phyloP scores from a whole-genome alignment of 768 basidiomycete species.

The Lentinula sp. region DNA sequence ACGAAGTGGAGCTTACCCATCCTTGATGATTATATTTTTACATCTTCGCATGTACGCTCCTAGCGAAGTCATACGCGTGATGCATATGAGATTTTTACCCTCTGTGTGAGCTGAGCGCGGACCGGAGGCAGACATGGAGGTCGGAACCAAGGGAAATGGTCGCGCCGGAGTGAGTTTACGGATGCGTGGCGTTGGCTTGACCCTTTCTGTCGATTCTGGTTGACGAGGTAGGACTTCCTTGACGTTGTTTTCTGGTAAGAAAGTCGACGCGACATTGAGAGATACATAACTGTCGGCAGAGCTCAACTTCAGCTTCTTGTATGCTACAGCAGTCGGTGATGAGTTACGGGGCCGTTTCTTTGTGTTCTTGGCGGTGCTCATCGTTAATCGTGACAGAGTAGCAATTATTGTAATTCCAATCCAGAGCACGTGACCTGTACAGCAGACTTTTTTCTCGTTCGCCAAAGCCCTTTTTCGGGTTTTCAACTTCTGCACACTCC shows the following conservation, averaged over 20 bases:
- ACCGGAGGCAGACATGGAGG: conserved; percentile 73
- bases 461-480: not conserved
- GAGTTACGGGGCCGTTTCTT: conserved; percentile 4
- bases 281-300: not conserved
- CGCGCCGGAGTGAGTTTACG: conserved; percentile 67
- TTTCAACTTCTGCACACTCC: not conserved
- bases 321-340: not conserved
- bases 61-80: conserved; percentile 71
- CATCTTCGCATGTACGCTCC: conserved; percentile 74
- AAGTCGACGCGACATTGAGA: not conserved
- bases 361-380: not conserved
- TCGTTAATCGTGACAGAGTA: not conserved
- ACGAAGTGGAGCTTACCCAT: conserved; percentile 47
- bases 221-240: not conserved
- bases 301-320: not conserved
- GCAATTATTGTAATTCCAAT: not conserved
- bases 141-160: conserved; percentile 71
- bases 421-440: not conserved
- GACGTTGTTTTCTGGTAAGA: not conserved
- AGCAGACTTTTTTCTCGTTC: not conserved
- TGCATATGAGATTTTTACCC: conserved; percentile 75
- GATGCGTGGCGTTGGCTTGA: conserved; percentile 27
- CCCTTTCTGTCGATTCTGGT: conserved; percentile 8
- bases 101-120: conserved; percentile 74
- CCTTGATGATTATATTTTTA: conserved; percentile 62